Evolutionary conservation across 805 yeast genomes (phyloP).

Genomic region (Metschnikowia similis): DNA sequence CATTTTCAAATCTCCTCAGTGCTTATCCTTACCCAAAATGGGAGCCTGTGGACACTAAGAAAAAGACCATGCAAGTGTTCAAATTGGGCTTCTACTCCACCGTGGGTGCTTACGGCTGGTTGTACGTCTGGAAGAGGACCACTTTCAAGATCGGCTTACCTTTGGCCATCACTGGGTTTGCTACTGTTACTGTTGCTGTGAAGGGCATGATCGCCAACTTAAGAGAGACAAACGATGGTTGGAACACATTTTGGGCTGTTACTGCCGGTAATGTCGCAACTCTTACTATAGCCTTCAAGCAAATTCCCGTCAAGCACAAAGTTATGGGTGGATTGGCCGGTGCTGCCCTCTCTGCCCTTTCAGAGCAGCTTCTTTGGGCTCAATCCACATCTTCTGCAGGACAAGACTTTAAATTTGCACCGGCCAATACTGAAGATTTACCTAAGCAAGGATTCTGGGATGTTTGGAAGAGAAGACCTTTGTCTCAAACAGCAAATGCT

Average conservation of each 20-base stretch:
- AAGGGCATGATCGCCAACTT: slow-evolving; percentile 51
- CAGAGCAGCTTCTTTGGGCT: slow-evolving; percentile 39
- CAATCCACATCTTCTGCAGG: slow-evolving; percentile 39
- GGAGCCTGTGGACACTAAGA: slow-evolving; percentile 54
- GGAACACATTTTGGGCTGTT: slow-evolving; percentile 64
- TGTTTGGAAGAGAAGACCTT: slow-evolving; percentile 72
- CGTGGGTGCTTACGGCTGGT: slow-evolving; percentile 46
- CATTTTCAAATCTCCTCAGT: slow-evolving; percentile 36
- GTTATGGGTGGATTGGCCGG: slow-evolving; percentile 38
- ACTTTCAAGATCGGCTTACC: slow-evolving; percentile 40
- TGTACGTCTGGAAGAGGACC: slow-evolving; percentile 41
- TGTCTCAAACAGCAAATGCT: slow-evolving; percentile 72
- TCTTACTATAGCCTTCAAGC: slow-evolving; percentile 42
- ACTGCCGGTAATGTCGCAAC: slow-evolving; percentile 45
- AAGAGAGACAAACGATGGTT: slow-evolving; percentile 58
- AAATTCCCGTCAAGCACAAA: slow-evolving; percentile 40
- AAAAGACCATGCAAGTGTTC: slow-evolving; percentile 45
- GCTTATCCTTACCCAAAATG: slow-evolving; percentile 44
- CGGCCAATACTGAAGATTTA: slow-evolving; percentile 34
- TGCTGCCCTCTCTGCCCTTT: slow-evolving; percentile 33
- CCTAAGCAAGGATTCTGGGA: slow-evolving; percentile 64
- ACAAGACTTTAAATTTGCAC: slow-evolving; percentile 33
- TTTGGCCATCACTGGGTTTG: slow-evolving; percentile 37
- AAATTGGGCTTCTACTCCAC: slow-evolving; percentile 45
- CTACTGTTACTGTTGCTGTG: slow-evolving; percentile 50